Base-by-base conservation (phyloP, 2,329 filamentous ascomycete species). In the Verticillium alfalfae region DNA sequence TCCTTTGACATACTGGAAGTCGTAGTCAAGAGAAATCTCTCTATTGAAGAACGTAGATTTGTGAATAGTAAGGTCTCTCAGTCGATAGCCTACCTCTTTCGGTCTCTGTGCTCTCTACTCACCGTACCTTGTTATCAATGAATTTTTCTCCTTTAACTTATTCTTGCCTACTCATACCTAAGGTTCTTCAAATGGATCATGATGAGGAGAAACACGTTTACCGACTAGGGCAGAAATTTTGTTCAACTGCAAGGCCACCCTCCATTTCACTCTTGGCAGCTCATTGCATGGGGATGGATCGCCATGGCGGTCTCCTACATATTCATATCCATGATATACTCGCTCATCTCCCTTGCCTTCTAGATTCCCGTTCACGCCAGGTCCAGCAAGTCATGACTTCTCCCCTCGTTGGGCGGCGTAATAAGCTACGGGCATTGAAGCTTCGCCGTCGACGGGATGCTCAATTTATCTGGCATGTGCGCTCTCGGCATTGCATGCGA, bases 71-170 rank as follows among this genome's bases (percentile, higher is more conserved):
- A 31, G 26, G 26, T 31, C 26, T 31, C 26, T 5, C 4, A 31
- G 26, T 31, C 5, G 5, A 5, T 5, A 31, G 26, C 26, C 26
- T 31, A 31, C 26, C 26, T 31, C 26, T 31, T 31, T 31, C 26
- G 26, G 26, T 31, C 26, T 31, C 26, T 31, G 26, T 31, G 5
- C 26, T 31, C 4, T 31, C 26, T 31, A 31, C 5, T n/a, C n/a
- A n/a, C n/a, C n/a, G n/a, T 89, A 89, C 68, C 74, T 88, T 1
- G 88, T 89, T 67, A 88, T 89, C 67, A 78, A 89, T 49, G 84
- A 85, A 0, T 89, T 89, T 75, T 88, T 89, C 75, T 85, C 81
- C 34, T 88, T 86, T 70, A 78, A 81, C 0, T 89, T 89, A 73
- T 85, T 88, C 67, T 75, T 89, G 55, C 86, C 86, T 0, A 83